Conservation (phyloP, 2,329 filamentous ascomycete genomes). For the Fusarium duplospermum region DNA sequence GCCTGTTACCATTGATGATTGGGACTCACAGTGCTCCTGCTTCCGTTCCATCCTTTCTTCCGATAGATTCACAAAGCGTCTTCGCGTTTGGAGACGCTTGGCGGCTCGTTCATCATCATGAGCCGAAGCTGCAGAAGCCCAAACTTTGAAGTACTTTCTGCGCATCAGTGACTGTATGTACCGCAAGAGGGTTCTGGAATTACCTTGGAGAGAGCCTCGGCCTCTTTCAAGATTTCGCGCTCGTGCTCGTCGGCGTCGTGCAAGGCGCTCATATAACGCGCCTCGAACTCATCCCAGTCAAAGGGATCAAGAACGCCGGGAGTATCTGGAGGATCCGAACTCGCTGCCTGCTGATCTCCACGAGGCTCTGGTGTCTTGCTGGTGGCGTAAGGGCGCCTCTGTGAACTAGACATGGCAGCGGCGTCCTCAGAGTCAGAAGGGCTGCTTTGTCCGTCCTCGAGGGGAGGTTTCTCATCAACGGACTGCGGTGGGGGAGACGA, state of each 20-base stretch:
- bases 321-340: constrained; percentile 58
- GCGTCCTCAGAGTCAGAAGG: constrained; percentile 21
- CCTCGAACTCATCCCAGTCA: constrained; percentile 83
- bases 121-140: constrained; percentile 77
- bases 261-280: constrained; percentile 75
- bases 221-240: constrained; percentile 73
- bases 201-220: constrained; percentile 74
- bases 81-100: constrained; percentile 84
- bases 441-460: constrained; percentile 21
- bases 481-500: constrained; percentile 29
- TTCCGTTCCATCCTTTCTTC: constrained; percentile 79
- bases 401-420: constrained; percentile 35
- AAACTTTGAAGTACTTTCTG: constrained; percentile 79
- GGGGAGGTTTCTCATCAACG: constrained; percentile 30
- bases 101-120: constrained; percentile 82
- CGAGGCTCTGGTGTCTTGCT: constrained; percentile 55
- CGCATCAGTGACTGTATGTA: neutral
- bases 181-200: neutral
- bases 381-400: constrained; percentile 34
- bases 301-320: constrained; percentile 67
- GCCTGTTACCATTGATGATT: neutral
- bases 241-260: constrained; percentile 72
- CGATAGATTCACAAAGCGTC: constrained; percentile 78
- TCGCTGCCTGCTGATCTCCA: constrained; percentile 47
- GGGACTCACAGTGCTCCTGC: constrained; percentile 80